Evolutionary conservation across 2,329 filamentous ascomycete species (phyloP).

Genomic region (Aspergillus tamarii): DNA sequence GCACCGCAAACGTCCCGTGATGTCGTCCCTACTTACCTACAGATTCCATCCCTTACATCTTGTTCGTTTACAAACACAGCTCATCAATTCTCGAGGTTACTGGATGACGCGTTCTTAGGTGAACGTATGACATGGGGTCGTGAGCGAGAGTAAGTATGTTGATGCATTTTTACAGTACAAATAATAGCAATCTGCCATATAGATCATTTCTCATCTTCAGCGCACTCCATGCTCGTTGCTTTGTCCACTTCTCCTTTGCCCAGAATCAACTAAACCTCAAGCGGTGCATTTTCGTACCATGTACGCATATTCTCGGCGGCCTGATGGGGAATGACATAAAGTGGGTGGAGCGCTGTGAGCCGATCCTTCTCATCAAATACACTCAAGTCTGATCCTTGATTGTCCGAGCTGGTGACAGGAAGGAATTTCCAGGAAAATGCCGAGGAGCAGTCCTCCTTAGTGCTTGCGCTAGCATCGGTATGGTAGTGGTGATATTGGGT

Average conservation of each 20-base stretch:
- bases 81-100: not conserved
- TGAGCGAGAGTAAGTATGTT: not conserved
- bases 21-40: not conserved
- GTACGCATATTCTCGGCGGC: conserved; percentile 65
- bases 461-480: conserved; percentile 38
- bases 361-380: conserved; percentile 73
- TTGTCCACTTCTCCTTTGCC: not conserved
- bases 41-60: conserved; percentile 1
- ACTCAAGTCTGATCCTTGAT: conserved; percentile 51
- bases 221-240: not conserved
- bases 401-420: conserved; percentile 49
- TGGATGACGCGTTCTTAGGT: not conserved
- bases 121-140: not conserved
- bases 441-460: conserved; percentile 35
- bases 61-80: not conserved
- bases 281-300: conserved; percentile 60
- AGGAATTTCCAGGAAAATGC: conserved; percentile 45
- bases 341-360: conserved; percentile 73
- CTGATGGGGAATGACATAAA: conserved; percentile 80
- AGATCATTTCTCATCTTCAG: not conserved
- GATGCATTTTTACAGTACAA: not conserved
- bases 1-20: not conserved
- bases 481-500: conserved; percentile 69
- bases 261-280: conserved; percentile 15
- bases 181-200: not conserved